Percentiles rank a stretch among this genome's conserved stretches.
These are phyloP conservation scores for Phascolomyces articulosus DNA, from an alignment of 371 early-diverging fungal species.

Conservation along the genomic window DNA sequence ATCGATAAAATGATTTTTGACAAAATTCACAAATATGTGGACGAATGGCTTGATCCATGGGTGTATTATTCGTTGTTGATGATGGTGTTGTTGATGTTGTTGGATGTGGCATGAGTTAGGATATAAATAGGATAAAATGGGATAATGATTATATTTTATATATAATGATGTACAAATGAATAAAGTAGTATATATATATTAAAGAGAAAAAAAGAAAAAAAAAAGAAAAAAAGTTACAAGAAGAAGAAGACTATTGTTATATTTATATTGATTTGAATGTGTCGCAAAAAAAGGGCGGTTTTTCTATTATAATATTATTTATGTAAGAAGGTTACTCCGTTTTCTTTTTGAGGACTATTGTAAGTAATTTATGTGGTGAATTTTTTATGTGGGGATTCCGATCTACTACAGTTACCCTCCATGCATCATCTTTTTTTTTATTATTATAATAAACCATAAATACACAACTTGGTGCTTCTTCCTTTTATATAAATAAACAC, in stretches of 20 bases:
- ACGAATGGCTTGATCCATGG: conserved; percentile 25
- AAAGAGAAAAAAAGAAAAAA: neutral
- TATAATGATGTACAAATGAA: neutral
- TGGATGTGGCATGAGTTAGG: neutral
- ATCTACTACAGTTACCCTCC: neutral
- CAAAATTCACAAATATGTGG: conserved; percentile 78
- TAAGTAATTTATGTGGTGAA: conserved; percentile 2
- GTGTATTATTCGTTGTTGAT: neutral
- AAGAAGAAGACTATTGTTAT: too few species aligned
- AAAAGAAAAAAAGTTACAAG: too few species aligned
- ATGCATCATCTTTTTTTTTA: neutral
- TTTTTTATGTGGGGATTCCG: neutral
- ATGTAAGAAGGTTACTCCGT: neutral
- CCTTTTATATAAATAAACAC: too few species aligned
- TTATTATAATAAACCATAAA: too few species aligned
- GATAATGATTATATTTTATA: neutral
- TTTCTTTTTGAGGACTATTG: neutral
- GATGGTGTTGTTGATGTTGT: neutral
- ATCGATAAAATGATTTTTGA: conserved; percentile 75
- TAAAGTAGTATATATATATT: neutral
- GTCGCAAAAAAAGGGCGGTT: neutral
- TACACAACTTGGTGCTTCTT: too few species aligned
- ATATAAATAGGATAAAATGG: neutral
- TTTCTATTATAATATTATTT: neutral
- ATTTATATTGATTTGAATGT: neutral